Conservation (phyloP, 2,329 filamentous ascomycete genomes). For the Pseudocercospora crystallina region DNA sequence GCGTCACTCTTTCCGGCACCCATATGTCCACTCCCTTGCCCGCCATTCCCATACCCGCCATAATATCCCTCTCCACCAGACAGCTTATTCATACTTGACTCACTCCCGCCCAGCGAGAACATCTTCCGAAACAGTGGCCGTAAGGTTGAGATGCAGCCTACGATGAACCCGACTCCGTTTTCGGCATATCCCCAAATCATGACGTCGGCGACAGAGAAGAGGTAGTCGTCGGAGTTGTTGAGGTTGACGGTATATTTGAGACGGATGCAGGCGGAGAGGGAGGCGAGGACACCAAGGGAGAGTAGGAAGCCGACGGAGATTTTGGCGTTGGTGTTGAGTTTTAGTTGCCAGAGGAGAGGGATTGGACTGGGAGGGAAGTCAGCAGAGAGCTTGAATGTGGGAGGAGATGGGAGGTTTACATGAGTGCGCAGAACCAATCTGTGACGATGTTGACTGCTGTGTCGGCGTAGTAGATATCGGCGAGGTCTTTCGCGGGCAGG, state of each 20-base stretch:
- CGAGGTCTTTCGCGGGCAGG: slow-evolving; percentile 27
- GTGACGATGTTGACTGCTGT: slow-evolving; percentile 39
- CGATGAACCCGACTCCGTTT: slow-evolving; percentile 38
- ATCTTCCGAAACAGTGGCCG: slow-evolving; percentile 35
- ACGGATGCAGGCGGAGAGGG: slow-evolving; percentile 36
- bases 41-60: slow-evolving; percentile 5
- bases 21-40: slow-evolving; percentile 1
- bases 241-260: slow-evolving; percentile 39
- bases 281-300: slow-evolving; percentile 37
- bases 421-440: slow-evolving; percentile 39
- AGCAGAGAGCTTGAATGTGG: background rate
- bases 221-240: slow-evolving; percentile 34
- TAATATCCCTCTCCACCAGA: slow-evolving; percentile 1
- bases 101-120: slow-evolving; percentile 20
- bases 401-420: slow-evolving; percentile 21
- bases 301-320: slow-evolving; percentile 40
- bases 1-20: background rate
- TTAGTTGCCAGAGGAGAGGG: slow-evolving; percentile 44
- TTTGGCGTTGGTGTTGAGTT: slow-evolving; percentile 43
- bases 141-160: slow-evolving; percentile 37
- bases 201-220: slow-evolving; percentile 36
- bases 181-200: slow-evolving; percentile 41
- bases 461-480: slow-evolving; percentile 37
- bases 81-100: slow-evolving; percentile 13
- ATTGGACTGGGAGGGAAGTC: slow-evolving; percentile 33